Evolutionary conservation across 768 basidiomycete species (phyloP).

Genomic region (Russula sp.): DNA sequence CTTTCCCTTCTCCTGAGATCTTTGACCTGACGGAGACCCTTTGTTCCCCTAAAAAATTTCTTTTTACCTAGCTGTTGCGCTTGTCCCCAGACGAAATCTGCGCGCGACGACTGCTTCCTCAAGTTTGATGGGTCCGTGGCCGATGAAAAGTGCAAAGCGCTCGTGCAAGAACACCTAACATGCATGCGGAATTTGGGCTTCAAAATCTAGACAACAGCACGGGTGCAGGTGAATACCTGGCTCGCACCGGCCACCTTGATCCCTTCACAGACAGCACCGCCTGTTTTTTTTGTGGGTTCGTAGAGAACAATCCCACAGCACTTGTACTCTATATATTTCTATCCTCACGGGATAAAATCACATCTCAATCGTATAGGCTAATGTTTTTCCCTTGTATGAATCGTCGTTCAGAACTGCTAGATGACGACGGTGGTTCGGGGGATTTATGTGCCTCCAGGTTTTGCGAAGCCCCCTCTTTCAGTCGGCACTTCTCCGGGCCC

Average conservation of each 20-base stretch:
- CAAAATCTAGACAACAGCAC: conserved; percentile 47
- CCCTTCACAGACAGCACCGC: background rate
- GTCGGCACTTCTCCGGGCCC: too few relatives aligned
- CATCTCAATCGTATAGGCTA: too few relatives aligned
- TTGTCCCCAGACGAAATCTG: conserved; percentile 87
- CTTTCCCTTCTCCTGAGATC: background rate
- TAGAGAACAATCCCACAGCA: too few relatives aligned
- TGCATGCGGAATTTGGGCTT: conserved; percentile 94
- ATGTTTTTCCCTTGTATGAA: too few relatives aligned
- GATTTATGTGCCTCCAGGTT: too few relatives aligned
- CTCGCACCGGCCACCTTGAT: background rate
- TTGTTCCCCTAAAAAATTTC: background rate
- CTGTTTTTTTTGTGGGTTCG: too few relatives aligned
- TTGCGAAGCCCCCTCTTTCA: too few relatives aligned
- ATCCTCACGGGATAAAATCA: too few relatives aligned
- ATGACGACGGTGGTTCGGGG: too few relatives aligned
- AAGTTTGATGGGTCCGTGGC: conserved; percentile 57
- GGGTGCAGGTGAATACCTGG: background rate
- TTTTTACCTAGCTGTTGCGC: conserved; percentile 73
- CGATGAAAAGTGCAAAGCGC: conserved; percentile 69
- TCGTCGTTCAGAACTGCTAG: too few relatives aligned
- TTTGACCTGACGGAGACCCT: background rate
- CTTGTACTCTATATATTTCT: too few relatives aligned
- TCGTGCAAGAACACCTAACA: conserved; percentile 72
- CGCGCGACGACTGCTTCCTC: conserved; percentile 93